Base-by-base conservation (phyloP, 1,284 basidiomycete genomes). In the Moesziomyces sp. region DNA sequence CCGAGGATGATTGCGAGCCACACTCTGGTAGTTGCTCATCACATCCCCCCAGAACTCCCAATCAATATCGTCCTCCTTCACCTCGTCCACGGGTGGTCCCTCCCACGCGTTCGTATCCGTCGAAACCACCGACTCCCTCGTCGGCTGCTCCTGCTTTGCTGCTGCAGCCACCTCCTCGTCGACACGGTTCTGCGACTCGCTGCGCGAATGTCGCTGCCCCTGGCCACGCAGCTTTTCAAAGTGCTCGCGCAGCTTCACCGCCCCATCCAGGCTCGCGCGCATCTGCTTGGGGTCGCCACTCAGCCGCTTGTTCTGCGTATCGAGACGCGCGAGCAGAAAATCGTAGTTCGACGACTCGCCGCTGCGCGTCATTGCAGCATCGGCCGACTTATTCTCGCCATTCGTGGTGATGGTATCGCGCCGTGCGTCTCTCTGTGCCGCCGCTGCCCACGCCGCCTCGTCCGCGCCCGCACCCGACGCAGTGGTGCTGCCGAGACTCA, bases 11-110 rank as follows among this genome's bases (percentile, higher is more conserved):
- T 62, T 77, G 74, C 92, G 90, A 1, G 95, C 85, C 60, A 83
- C 66, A 16, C 55, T 49, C 52, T 77, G 59, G 53, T 77, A 66
- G 70, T 76, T 80, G 19, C 91, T 92, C 83, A 99, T 93, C 8
- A 99, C 94, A 18, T 88, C 88, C 1, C 97, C 96, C 96, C 97
- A 99, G 86, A 98, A 99, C 74, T 91, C 91, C 97, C 86, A 87
- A 70, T 87, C 86, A 38, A 83, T 77, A n/a, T 47, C 46, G 19
- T 76, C 73, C 16, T 78, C 74, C 7, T 42, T 56, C 1, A 60
- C 10, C 35, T 74, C 77, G 16, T 76, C 66, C 10, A 56, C 51
- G 5, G 71, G 71, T 4, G 71, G 65, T 16, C 58, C 74, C 3
- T 69, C 46, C 51, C 54, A 61, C 1, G 52, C 46, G 0, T 62